phyloP scores from a whole-genome alignment of 495 filamentous ascomycete genomes.

The Annulohypoxylon maeteangense region DNA sequence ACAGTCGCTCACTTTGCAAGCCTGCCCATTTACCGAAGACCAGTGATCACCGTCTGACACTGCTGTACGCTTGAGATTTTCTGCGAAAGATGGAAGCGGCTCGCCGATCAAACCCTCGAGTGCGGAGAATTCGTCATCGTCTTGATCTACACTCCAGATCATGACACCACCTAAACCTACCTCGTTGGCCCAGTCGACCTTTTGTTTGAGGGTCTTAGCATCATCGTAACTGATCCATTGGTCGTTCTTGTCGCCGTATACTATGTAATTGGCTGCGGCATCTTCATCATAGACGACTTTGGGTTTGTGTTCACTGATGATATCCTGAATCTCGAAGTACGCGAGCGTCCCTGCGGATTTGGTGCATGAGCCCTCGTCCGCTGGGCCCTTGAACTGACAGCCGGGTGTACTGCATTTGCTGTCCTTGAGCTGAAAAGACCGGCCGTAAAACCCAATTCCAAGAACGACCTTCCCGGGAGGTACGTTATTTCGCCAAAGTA shows the following conservation, averaged over 20 bases:
- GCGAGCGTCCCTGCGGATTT: too few species aligned
- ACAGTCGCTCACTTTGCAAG: too few species aligned
- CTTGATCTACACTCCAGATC: slow-evolving; percentile 52
- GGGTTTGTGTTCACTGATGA: not conserved
- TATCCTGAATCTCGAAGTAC: too few species aligned
- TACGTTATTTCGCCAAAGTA: slow-evolving; percentile 64
- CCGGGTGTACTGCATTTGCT: slow-evolving; percentile 40
- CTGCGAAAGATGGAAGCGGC: too few species aligned
- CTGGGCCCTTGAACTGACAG: slow-evolving; percentile 43
- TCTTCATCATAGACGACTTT: slow-evolving; percentile 40
- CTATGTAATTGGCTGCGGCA: slow-evolving; percentile 54
- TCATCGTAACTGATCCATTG: slow-evolving; percentile 64
- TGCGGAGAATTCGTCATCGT: slow-evolving; percentile 5
- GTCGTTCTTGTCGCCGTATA: slow-evolving; percentile 42
- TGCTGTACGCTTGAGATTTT: too few species aligned
- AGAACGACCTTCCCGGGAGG: slow-evolving; percentile 54
- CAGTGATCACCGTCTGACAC: too few species aligned
- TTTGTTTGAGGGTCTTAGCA: slow-evolving; percentile 53
- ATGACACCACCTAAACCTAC: slow-evolving; percentile 45
- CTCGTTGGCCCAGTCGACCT: slow-evolving; percentile 53
- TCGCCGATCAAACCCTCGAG: too few species aligned
- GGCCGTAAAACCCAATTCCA: slow-evolving; percentile 66
- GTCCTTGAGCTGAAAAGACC: slow-evolving; percentile 47
- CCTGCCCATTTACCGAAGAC: too few species aligned
- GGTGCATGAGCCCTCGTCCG: not conserved